These are phyloP conservation scores for Prunus mira DNA, from an alignment of 306 rosid species.

Conservation along the genomic window DNA sequence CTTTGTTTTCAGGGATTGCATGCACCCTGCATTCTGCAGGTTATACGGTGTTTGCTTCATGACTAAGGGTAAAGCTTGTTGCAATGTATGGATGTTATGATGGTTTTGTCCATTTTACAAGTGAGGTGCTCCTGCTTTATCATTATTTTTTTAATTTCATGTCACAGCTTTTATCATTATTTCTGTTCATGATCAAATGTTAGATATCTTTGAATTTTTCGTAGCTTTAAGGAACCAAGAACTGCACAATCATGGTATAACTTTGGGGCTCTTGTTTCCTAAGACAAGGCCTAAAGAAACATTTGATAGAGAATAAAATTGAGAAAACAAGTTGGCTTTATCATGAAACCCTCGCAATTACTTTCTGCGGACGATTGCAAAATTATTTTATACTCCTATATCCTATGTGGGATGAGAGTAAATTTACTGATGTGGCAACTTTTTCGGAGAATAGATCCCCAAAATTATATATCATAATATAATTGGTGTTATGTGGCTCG, in stretches of 20 bases:
- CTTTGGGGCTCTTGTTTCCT: not conserved
- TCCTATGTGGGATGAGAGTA: not conserved
- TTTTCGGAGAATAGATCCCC: no score
- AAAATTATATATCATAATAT: no score
- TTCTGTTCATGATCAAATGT: not conserved
- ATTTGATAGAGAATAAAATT: not conserved
- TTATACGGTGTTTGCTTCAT: not conserved
- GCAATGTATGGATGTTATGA: not conserved
- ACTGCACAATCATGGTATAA: not conserved
- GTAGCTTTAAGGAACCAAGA: not conserved
- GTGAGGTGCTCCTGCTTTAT: not conserved
- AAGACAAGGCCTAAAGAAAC: not conserved
- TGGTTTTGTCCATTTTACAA: not conserved
- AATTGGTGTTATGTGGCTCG: no score
- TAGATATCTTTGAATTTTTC: not conserved
- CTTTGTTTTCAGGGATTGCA: slow-evolving; percentile 1
- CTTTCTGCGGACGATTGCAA: not conserved
- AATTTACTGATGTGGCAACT: no score
- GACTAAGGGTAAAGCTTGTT: not conserved
- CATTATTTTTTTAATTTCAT: not conserved
- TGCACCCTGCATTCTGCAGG: not conserved
- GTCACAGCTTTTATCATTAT: not conserved
- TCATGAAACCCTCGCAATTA: not conserved
- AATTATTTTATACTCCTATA: not conserved
- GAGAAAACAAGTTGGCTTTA: not conserved